Evolutionary conservation across 73 alveolate species (phyloP).

Genomic region (Effrenium voratum): DNA sequence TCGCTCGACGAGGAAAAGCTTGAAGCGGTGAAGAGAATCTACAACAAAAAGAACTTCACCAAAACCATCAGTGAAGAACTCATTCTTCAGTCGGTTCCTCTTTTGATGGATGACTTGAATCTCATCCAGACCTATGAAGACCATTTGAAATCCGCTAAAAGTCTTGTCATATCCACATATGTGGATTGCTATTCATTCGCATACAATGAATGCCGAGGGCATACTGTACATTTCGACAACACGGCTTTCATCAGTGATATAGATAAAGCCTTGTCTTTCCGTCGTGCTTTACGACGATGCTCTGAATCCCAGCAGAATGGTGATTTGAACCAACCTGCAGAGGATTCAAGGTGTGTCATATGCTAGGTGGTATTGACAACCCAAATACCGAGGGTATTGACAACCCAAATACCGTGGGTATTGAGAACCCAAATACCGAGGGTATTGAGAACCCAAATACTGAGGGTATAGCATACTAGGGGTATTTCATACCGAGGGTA

Average conservation of each 20-base stretch:
- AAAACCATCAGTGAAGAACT: background rate
- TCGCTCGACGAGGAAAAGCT: background rate
- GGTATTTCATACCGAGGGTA: too few relatives aligned
- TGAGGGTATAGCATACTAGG: too few relatives aligned
- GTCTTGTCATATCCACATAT: background rate
- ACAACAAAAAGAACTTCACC: too few relatives aligned
- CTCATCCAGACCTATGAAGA: background rate
- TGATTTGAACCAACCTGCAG: too few relatives aligned
- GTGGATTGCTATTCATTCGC: background rate
- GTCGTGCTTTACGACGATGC: too few relatives aligned
- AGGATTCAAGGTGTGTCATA: too few relatives aligned
- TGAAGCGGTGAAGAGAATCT: background rate
- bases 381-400: too few relatives aligned
- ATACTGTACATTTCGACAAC: background rate
- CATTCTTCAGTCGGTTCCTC: background rate
- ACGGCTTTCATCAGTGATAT: background rate
- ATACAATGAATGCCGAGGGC: background rate
- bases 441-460: too few relatives aligned
- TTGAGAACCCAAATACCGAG: too few relatives aligned
- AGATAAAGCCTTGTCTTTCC: background rate
- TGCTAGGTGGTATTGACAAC: too few relatives aligned
- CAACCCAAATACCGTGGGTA: too few relatives aligned
- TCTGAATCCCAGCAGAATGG: too few relatives aligned
- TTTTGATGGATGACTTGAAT: background rate
- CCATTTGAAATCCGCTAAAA: background rate